These are phyloP conservation scores for Candida odintsovae DNA, from an alignment of 805 yeast genomes.

Conservation along the genomic window DNA sequence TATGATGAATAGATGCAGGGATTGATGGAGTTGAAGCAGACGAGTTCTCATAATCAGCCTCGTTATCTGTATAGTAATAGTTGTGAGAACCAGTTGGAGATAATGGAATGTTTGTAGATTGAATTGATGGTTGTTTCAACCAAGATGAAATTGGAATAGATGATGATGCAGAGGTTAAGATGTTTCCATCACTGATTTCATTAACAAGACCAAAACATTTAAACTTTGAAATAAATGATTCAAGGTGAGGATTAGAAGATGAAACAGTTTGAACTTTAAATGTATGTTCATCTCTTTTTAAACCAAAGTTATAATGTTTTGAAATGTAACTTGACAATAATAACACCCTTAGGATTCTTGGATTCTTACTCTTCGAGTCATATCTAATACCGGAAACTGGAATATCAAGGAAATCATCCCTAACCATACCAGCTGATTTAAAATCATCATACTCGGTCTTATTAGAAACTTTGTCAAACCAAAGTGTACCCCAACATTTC, in stretches of 20 bases:
- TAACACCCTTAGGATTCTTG: conserved; percentile 45
- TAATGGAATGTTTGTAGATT: conserved; percentile 8
- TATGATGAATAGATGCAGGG: conserved; percentile 6
- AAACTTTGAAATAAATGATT: conserved; percentile 4
- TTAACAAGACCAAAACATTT: conserved; percentile 4
- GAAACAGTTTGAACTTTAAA: conserved; percentile 10
- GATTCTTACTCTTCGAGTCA: conserved; percentile 36
- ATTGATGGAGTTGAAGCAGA: conserved; percentile 10
- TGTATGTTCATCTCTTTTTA: conserved; percentile 37
- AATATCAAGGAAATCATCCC: conserved; percentile 50
- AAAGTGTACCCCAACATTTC: conserved; percentile 81
- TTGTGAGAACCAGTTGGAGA: conserved; percentile 9
- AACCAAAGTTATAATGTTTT: conserved; percentile 48
- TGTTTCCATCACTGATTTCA: conserved; percentile 2
- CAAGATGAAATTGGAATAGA: conserved; percentile 7
- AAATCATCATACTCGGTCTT: conserved; percentile 48
- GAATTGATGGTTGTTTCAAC: conserved; percentile 9
- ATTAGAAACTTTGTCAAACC: conserved; percentile 59
- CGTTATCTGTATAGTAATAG: conserved; percentile 12
- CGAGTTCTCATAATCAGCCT: conserved; percentile 15
- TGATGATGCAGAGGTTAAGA: conserved; percentile 2
- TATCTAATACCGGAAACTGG: conserved; percentile 59
- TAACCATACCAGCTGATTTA: conserved; percentile 51
- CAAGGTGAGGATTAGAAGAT: background rate
- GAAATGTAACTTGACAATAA: conserved; percentile 47